Conservation (phyloP, 2,329 filamentous ascomycete genomes). For the Exserohilum turcica region DNA sequence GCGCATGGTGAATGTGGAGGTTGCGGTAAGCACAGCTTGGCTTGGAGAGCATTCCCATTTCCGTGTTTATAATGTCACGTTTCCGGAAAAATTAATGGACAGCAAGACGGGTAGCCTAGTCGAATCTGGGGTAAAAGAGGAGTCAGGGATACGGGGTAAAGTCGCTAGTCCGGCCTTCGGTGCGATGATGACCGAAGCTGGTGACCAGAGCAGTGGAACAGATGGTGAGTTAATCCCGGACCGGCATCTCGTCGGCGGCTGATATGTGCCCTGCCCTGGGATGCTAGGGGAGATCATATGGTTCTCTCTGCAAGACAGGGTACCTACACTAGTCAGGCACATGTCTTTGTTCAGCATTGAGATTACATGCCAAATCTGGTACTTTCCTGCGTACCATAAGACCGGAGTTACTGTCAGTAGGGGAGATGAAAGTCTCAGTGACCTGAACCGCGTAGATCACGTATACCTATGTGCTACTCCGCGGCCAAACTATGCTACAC, state of each 20-base stretch:
- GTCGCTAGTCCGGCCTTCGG: conserved; percentile 22
- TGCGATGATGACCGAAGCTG: conserved; percentile 20
- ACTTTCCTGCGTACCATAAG: too few species aligned
- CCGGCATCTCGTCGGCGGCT: neutral
- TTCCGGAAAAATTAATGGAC: conserved; percentile 27
- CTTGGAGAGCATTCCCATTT: conserved; percentile 6
- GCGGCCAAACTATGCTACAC: too few species aligned
- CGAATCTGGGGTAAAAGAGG: conserved; percentile 24
- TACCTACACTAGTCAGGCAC: neutral
- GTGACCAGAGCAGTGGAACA: neutral
- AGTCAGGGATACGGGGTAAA: conserved; percentile 13
- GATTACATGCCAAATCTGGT: neutral
- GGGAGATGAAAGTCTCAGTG: too few species aligned
- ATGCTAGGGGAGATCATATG: neutral
- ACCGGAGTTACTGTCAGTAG: too few species aligned
- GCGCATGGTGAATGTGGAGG: conserved; percentile 19
- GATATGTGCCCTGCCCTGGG: too few species aligned
- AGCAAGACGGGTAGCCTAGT: conserved; percentile 12
- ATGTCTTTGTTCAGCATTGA: neutral
- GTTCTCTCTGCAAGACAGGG: neutral
- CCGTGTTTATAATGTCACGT: conserved; percentile 18
- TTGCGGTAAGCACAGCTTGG: neutral
- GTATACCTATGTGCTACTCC: too few species aligned
- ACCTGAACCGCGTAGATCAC: too few species aligned
- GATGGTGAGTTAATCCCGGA: neutral